Evolutionary conservation across 129 eudicot species (phyloP), one percentile per base, ranked within the genome.

Genomic region (Scalesia atractyloides): DNA sequence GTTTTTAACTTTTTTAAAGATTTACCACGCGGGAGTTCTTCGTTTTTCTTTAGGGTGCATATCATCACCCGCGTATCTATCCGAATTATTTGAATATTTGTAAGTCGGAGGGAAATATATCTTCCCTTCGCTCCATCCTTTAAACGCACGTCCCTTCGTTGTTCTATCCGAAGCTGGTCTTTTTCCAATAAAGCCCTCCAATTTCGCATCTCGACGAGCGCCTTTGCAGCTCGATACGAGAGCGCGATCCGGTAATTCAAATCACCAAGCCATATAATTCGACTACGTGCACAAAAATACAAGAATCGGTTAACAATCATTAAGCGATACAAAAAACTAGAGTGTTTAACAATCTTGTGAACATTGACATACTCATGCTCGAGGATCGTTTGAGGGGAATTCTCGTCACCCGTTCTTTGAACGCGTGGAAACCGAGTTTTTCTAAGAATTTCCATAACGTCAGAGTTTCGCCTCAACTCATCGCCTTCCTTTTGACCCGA

Each of bases 191-290:
- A 79, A 43, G 86, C 96, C 83, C 82, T 82, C 98, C 98, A 94
- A 58, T 94, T 88, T 52, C 87, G 92, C 98, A 94, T 94, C 84
- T 94, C 98, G 46, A 94, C 93, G 19, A 94, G 97, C 30, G 97
- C 93, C 80, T 94, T 94, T 11, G 98, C 98, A 82, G 71, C 73
- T 17, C 98, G 96, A 81, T 94, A 94, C 13, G 96, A 78, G 26
- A 94, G 88, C 17, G 98, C 91, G 13, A 94, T 88, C 71, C 98
- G 89, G 72, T 94, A 94, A 75, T 94, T 94, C 76, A 94, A 77
- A 83, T 94, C 98, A 34, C 98, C 98, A 70, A 94, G 96, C 98
- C 98, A 94, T 84, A 94, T 82, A 70, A 94, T 82, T 51, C 98
- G 98, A 83, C 98, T 94, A 13, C 73, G 22, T 3, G 13, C 36